These are phyloP conservation scores for Kwoniella botswanensis DNA, from an alignment of 768 basidiomycete species.

Conservation along the genomic window DNA sequence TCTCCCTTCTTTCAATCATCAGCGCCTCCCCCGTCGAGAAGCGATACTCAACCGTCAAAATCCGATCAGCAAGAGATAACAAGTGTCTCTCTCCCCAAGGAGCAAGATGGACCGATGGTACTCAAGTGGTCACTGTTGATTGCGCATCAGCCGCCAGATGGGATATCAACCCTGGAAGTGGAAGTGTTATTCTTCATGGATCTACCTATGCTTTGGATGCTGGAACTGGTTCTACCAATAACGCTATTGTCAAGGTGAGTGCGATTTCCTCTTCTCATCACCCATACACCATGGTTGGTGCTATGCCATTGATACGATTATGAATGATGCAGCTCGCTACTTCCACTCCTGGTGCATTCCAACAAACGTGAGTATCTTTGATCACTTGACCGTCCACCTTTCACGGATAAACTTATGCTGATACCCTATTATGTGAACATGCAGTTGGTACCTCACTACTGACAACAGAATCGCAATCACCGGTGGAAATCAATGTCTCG, in stretches of 20 bases:
- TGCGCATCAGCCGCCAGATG: conserved; percentile 7
- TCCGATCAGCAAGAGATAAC: conserved; percentile 16
- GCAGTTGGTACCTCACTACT: conserved; percentile 27
- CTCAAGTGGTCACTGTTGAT: conserved; percentile 7
- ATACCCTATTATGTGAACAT: too few relatives aligned
- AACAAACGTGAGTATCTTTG: conserved; percentile 19
- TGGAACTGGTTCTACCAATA: conserved; percentile 15
- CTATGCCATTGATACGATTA: too few relatives aligned
- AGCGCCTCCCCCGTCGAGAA: neutral
- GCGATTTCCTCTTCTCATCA: too few relatives aligned
- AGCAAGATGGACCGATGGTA: neutral
- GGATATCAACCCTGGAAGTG: conserved; percentile 27
- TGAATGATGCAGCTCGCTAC: conserved; percentile 8
- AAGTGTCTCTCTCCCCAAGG: conserved; percentile 11
- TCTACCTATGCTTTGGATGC: conserved; percentile 23
- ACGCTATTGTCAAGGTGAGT: conserved; percentile 23
- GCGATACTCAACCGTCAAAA: conserved; percentile 10
- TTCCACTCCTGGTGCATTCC: conserved; percentile 21
- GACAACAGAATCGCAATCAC: conserved; percentile 33
- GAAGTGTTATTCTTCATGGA: conserved; percentile 19
- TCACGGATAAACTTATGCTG: too few relatives aligned
- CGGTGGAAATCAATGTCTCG: conserved; percentile 43
- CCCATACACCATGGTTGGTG: too few relatives aligned
- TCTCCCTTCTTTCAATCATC: neutral
- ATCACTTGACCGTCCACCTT: too few relatives aligned